Evolutionary conservation across 805 yeast species (phyloP), one percentile per base, ranked within the genome.

Genomic region (Candida sphagnicola): DNA sequence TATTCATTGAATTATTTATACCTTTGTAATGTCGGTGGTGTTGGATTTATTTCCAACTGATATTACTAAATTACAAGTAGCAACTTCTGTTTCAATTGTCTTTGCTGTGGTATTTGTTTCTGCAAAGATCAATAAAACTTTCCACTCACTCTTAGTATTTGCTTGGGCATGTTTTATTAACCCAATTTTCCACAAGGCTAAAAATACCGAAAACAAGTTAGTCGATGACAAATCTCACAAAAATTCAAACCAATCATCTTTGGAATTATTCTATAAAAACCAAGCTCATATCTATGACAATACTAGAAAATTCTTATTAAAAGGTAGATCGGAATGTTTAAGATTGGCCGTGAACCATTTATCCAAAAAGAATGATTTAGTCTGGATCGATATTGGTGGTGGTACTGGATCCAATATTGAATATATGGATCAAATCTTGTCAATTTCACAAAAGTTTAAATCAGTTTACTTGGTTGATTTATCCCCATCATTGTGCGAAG

Each of bases 401-500:
- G 95, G 95, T 17, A 85, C 95, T 4, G 95, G 95, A 34, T 71
- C 79, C 59, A 85, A 85, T 61, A 81, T 85, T 50, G 93, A 85
- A 59, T 71, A 74, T 50, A 85, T 85, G 95, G 67, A 82, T 54
- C 54, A 66, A 31, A 62, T 78, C 33, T 61, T 74, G 35, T 70
- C 78, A 11, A 57, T 80, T 31, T 47, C 63, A 19, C 42, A 50
- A 8, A 61, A 67, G 46, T 86, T 85, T 59, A 72, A 75, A 47
- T 83, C 83, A 11, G 72, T 85, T 35, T 83, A 82, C 52, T 69
- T 85, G 40, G 78, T 85, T 34, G 95, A 85, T 56, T 67, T 85
- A 42, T 82, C 90, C 1, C 85, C 90, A 5, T 82, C 90, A 1
- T 67, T 86, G 35, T 81, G 91, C 53, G 79, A 76, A 40, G 76